phyloP scores from a whole-genome alignment of 768 basidiomycete genomes.

The Megacollybia marginata region DNA sequence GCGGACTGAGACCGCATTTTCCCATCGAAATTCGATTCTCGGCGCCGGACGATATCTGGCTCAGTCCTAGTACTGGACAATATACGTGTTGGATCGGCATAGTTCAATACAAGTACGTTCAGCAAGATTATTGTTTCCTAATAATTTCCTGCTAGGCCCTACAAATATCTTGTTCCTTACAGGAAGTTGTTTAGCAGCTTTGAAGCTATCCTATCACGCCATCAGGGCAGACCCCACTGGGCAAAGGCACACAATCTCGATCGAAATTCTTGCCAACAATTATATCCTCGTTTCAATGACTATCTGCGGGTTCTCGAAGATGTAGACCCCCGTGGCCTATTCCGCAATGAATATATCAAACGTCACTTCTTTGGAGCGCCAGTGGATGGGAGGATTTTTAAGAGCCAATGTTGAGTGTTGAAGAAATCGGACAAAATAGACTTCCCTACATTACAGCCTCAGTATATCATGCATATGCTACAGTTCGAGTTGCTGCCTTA shows the following conservation, averaged over 20 bases:
- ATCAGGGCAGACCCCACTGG: slow-evolving; percentile 92
- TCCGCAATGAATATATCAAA: slow-evolving; percentile 85
- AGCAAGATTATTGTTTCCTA: slow-evolving; percentile 1
- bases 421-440: neutral
- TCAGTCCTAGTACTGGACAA: slow-evolving; percentile 79
- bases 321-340: slow-evolving; percentile 70
- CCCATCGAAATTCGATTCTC: slow-evolving; percentile 91
- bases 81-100: slow-evolving; percentile 94
- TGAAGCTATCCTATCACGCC: slow-evolving; percentile 57
- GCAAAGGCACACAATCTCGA: slow-evolving; percentile 81
- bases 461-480: slow-evolving; percentile 15
- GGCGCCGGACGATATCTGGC: slow-evolving; percentile 85
- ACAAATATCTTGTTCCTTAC: slow-evolving; percentile 78
- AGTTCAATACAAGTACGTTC: slow-evolving; percentile 85
- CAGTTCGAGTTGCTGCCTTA: slow-evolving; percentile 80
- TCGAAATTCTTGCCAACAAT: slow-evolving; percentile 49
- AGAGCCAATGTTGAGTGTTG: slow-evolving; percentile 7
- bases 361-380: slow-evolving; percentile 75
- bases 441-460: neutral
- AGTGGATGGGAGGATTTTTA: slow-evolving; percentile 34
- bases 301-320: slow-evolving; percentile 59
- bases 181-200: slow-evolving; percentile 68
- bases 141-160: slow-evolving; percentile 52
- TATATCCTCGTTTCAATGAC: slow-evolving; percentile 80
- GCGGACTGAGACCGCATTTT: slow-evolving; percentile 84